A percentile compares a stretch with the other conserved stretches of the same genome.
Conservation (phyloP, 768 basidiomycete species). For the Kwoniella heveanensis region DNA sequence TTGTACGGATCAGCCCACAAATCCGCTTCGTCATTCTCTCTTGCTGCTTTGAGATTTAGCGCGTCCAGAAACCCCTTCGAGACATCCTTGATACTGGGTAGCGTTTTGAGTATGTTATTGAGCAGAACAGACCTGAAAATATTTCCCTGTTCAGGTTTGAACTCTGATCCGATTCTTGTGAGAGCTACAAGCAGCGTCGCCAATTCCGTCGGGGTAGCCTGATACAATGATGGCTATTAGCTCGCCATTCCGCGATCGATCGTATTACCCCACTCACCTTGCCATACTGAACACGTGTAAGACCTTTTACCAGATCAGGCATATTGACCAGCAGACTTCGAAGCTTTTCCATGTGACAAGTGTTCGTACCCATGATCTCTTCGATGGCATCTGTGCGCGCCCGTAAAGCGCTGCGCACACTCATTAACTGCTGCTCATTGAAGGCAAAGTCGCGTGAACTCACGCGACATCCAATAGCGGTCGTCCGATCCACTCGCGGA, state of each 20-base stretch:
- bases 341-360: conserved; percentile 68
- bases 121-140: conserved; percentile 70
- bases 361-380: conserved; percentile 68
- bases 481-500: conserved; percentile 82
- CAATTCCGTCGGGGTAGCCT: conserved; percentile 80
- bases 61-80: conserved; percentile 63
- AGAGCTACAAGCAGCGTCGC: conserved; percentile 74
- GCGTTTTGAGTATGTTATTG: conserved; percentile 67
- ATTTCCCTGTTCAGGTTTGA: conserved; percentile 58
- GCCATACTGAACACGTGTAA: conserved; percentile 86
- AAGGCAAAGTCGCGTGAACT: conserved; percentile 21
- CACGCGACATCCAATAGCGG: conserved; percentile 76
- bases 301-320: conserved; percentile 84
- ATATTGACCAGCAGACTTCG: conserved; percentile 67
- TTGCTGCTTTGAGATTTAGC: conserved; percentile 67
- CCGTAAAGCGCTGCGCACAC: conserved; percentile 64
- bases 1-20: conserved; percentile 69
- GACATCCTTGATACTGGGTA: conserved; percentile 68
- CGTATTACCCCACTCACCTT: conserved; percentile 66
- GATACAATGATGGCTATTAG: conserved; percentile 55
- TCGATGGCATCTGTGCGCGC: conserved; percentile 80
- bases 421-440: conserved; percentile 9
- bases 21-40: conserved; percentile 67
- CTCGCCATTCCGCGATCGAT: background rate
- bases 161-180: conserved; percentile 68